Evolutionary conservation across 345 rosid genomes (phyloP).

Genomic region (Raphanus raphanistrum): DNA sequence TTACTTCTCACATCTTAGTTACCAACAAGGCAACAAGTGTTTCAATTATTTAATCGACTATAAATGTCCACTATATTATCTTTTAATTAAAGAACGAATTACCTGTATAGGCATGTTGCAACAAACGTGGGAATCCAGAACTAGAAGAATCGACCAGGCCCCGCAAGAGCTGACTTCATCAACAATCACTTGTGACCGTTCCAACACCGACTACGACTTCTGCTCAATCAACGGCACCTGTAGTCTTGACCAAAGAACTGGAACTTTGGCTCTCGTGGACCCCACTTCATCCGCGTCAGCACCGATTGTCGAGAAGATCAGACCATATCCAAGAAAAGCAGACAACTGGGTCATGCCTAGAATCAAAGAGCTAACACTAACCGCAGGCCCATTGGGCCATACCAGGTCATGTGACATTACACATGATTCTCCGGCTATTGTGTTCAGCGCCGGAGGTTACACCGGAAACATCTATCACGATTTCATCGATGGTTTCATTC

Average conservation of each 20-base stretch:
- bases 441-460: conserved; percentile 64
- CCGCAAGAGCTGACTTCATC: conserved; percentile 15
- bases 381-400: conserved; percentile 31
- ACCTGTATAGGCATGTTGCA: conserved; percentile 25
- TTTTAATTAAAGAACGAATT: not conserved
- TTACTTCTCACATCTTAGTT: not conserved
- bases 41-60: not conserved
- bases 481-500: conserved; percentile 62
- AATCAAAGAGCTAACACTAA: conserved; percentile 50
- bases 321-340: conserved; percentile 61
- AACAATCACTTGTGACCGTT: conserved; percentile 50
- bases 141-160: not conserved
- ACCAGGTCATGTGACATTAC: conserved; percentile 38
- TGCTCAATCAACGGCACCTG: conserved; percentile 55
- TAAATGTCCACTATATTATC: not conserved
- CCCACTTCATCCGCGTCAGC: conserved; percentile 17
- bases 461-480: conserved; percentile 69
- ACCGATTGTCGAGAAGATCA: conserved; percentile 34
- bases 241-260: conserved; percentile 36
- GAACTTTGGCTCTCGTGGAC: conserved; percentile 40
- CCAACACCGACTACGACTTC: conserved; percentile 47
- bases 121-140: not conserved
- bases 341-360: conserved; percentile 37
- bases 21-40: not conserved
- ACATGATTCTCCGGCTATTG: conserved; percentile 52